A percentile compares a stretch with the other conserved stretches of the same genome.
Conservation (phyloP, 2,329 filamentous ascomycete genomes). For the Apiospora malaysiana region DNA sequence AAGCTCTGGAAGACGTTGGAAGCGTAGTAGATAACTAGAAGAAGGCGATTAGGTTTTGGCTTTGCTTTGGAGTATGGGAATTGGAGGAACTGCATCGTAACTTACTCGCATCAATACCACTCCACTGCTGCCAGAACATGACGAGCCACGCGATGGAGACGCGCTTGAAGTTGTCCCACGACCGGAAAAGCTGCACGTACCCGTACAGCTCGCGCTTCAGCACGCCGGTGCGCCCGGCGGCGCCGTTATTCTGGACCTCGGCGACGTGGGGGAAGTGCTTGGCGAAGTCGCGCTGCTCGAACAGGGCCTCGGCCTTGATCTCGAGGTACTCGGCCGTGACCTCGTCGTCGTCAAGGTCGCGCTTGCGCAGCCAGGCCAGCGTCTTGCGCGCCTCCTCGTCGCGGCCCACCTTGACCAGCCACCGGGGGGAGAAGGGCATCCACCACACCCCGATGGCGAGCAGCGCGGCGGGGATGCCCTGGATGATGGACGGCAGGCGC, state of each 20-base stretch:
- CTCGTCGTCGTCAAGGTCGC: slow-evolving; percentile 53
- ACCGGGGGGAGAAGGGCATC: slow-evolving; percentile 62
- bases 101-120: slow-evolving; percentile 26
- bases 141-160: slow-evolving; percentile 53
- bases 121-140: slow-evolving; percentile 62
- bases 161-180: slow-evolving; percentile 51
- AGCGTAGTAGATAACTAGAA: slow-evolving; percentile 51
- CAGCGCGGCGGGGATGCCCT: slow-evolving; percentile 35
- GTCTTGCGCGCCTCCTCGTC: slow-evolving; percentile 54
- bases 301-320: slow-evolving; percentile 58
- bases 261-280: slow-evolving; percentile 31
- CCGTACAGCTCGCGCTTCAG: slow-evolving; percentile 53
- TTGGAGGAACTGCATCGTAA: background rate
- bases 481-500: slow-evolving; percentile 40
- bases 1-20: slow-evolving; percentile 49
- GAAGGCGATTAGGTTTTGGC: background rate
- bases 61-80: background rate
- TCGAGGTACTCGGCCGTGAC: slow-evolving; percentile 57
- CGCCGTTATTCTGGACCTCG: slow-evolving; percentile 43
- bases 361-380: slow-evolving; percentile 54
- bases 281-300: slow-evolving; percentile 51
- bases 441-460: slow-evolving; percentile 41
- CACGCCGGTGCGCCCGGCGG: slow-evolving; percentile 35
- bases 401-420: slow-evolving; percentile 52
- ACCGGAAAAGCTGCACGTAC: slow-evolving; percentile 56